These are phyloP conservation scores for Picea mariana DNA, from an alignment of 83 land plant genomes.

Conservation along the genomic window DNA sequence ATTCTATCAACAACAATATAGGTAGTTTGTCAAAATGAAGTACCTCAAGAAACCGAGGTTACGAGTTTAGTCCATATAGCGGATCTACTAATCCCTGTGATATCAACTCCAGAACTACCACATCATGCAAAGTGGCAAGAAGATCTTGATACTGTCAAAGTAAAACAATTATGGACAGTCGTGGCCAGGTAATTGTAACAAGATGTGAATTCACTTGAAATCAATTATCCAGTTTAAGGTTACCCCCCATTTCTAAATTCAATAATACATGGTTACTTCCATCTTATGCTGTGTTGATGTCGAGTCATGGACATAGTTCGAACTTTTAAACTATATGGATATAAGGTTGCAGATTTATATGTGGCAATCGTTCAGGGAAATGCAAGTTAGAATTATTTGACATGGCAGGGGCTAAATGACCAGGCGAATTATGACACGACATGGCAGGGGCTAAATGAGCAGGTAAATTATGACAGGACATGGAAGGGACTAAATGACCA, in stretches of 20 bases:
- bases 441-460: not conserved
- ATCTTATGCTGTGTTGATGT: not conserved
- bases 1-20: slow-evolving; percentile 73
- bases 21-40: slow-evolving; percentile 40
- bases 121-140: slow-evolving; percentile 9
- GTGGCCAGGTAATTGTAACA: not conserved
- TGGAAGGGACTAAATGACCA: not conserved
- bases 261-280: not conserved
- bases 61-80: not conserved
- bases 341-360: not conserved
- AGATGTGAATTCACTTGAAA: not conserved
- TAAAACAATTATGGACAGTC: not conserved
- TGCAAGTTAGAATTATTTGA: not conserved
- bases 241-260: not conserved
- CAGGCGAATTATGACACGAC: not conserved
- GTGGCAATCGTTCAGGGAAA: not conserved
- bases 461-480: not conserved
- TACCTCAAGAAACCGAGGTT: not conserved
- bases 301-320: not conserved
- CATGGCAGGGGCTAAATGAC: too few species aligned
- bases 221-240: not conserved
- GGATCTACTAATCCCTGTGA: not conserved
- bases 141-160: not conserved
- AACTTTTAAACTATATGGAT: not conserved
- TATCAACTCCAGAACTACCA: slow-evolving; percentile 6